Evolutionary conservation across 177 flowering plant genomes (phyloP), one percentile per base, ranked within the genome.

Genomic region (Vitis hybrid): DNA sequence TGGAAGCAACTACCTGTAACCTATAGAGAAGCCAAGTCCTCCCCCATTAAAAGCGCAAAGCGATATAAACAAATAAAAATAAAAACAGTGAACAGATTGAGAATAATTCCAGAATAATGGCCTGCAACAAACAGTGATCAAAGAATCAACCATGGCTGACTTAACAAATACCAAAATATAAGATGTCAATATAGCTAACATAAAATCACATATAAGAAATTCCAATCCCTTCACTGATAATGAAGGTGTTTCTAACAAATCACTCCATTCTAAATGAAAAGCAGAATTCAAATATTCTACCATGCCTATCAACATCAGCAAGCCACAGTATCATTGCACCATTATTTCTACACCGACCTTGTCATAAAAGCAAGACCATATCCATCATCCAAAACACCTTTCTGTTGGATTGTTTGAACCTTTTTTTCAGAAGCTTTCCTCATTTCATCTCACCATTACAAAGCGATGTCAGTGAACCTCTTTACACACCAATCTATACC

Each of bases 401-500:
- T 34, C 18, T 14, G 48, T 62, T 19, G 18, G 15, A 39, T 50
- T 62, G 65, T 45, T 62, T 62, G 45, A 18, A 45, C 8, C 22
- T 29, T 55, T 14, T 55, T 68, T 3, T 9, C 20, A 12, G 19
- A 39, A 45, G 54, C 62, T 1, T 59, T 59, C 22, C 62, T 16
- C 7, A n/a, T 59, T 18, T 19, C 26, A 57, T 26, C 45, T 39
- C 59, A 59, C 26, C 56, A 54, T 31, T 13, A 53, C 52, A 45
- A 12, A 5, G 29, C 16, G 10, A 54, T 55, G 45, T 62, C 48
- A 58, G 57, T 65, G 19, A 34, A 56, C 3, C 20, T n/a, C 11
- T 19, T 56, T 72, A 51, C 59, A 60, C 29, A 34, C 50, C 65
- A 53, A 59, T 45, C 67, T 52, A 45, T 26, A 31, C 45, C 8